phyloP scores from a whole-genome alignment of 2,329 filamentous ascomycete genomes.

The Conoideocrella luteorostrata region DNA sequence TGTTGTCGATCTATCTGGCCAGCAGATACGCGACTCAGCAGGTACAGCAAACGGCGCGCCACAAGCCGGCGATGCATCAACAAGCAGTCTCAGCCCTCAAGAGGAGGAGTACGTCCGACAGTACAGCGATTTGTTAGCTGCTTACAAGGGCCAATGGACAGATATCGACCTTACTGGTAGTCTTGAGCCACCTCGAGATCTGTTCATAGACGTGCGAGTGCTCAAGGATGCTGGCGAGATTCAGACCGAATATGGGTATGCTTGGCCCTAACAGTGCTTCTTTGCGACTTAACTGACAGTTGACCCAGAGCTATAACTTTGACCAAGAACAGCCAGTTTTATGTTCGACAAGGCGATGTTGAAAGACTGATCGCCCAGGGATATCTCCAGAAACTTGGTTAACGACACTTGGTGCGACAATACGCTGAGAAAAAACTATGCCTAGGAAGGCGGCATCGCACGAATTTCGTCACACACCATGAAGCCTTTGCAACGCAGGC shows the following conservation, averaged over 20 bases:
- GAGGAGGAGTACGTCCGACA: slow-evolving; percentile 94
- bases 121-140: slow-evolving; percentile 87
- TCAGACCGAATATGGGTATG: slow-evolving; percentile 92
- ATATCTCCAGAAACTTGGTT: slow-evolving; percentile 85
- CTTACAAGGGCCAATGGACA: slow-evolving; percentile 97
- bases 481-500: too few relatives aligned
- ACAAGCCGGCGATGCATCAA: slow-evolving; percentile 40
- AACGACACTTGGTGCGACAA: slow-evolving; percentile 27
- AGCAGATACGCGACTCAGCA: slow-evolving; percentile 41
- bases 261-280: not conserved
- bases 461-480: too few relatives aligned
- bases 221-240: slow-evolving; percentile 97
- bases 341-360: slow-evolving; percentile 91
- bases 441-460: too few relatives aligned
- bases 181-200: slow-evolving; percentile 84
- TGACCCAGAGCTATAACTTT: slow-evolving; percentile 75
- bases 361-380: slow-evolving; percentile 91
- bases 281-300: slow-evolving; percentile 13
- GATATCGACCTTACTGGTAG: slow-evolving; percentile 94
- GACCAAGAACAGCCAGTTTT: slow-evolving; percentile 98
- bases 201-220: slow-evolving; percentile 95
- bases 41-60: slow-evolving; percentile 25
- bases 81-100: slow-evolving; percentile 83
- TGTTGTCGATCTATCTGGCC: slow-evolving; percentile 62
- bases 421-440: not conserved